Evolutionary conservation across 2,329 filamentous ascomycete species (phyloP).

Genomic region (Pseudogymnoascus sp.): DNA sequence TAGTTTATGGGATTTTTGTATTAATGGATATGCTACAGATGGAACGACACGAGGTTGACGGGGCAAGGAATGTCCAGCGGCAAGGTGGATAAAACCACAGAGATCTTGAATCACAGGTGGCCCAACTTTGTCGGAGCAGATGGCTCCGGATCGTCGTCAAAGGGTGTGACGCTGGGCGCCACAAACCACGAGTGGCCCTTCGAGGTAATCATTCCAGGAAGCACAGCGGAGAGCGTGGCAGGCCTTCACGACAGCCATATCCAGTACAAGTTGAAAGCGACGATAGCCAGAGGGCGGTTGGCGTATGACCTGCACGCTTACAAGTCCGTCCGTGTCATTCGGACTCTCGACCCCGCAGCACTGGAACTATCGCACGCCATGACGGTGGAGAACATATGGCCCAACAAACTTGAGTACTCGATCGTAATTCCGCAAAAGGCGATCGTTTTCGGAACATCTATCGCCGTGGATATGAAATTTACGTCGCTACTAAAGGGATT

Average conservation of each 20-base stretch:
- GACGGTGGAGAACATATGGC: slow-evolving; percentile 96
- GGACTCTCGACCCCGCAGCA: slow-evolving; percentile 66
- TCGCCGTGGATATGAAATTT: slow-evolving; percentile 77
- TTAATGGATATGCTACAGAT: slow-evolving; percentile 29
- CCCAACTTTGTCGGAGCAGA: slow-evolving; percentile 50
- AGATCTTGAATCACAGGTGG: slow-evolving; percentile 63
- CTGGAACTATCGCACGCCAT: slow-evolving; percentile 78
- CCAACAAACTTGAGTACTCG: slow-evolving; percentile 94
- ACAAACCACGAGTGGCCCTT: slow-evolving; percentile 84
- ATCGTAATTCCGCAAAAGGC: slow-evolving; percentile 91
- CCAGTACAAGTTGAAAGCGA: slow-evolving; percentile 84
- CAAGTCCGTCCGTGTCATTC: slow-evolving; percentile 69
- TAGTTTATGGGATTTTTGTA: neutral
- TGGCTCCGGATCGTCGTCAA: slow-evolving; percentile 37
- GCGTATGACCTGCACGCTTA: slow-evolving; percentile 76
- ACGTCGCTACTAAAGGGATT: slow-evolving; percentile 84
- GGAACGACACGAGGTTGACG: slow-evolving; percentile 43
- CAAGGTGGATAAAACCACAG: slow-evolving; percentile 48
- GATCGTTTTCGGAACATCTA: slow-evolving; percentile 81
- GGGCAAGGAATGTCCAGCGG: slow-evolving; percentile 51
- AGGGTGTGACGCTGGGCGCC: slow-evolving; percentile 51
- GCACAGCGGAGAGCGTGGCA: slow-evolving; percentile 79
- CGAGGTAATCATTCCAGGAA: slow-evolving; percentile 61
- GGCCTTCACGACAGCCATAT: slow-evolving; percentile 79
- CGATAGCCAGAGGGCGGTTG: slow-evolving; percentile 77